Conservation (phyloP, 2,329 filamentous ascomycete genomes). For the Didymella glomerata region DNA sequence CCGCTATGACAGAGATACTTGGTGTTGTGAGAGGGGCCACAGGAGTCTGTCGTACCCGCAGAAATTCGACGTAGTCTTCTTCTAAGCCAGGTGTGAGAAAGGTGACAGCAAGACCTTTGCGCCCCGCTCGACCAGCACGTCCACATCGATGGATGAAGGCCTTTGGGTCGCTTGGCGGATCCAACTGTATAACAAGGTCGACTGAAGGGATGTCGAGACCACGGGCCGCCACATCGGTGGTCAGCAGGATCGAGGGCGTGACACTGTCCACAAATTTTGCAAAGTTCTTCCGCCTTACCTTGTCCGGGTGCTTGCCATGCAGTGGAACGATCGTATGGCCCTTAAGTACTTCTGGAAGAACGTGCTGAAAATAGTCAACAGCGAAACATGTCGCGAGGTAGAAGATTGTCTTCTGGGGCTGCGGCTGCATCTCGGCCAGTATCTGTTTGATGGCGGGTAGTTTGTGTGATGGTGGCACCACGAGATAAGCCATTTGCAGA, state of each 20-base stretch:
- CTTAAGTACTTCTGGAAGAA: slow-evolving; percentile 77
- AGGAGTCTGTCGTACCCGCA: slow-evolving; percentile 87
- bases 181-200: slow-evolving; percentile 88
- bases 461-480: slow-evolving; percentile 80
- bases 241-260: slow-evolving; percentile 81
- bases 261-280: slow-evolving; percentile 78
- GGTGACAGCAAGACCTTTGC: slow-evolving; percentile 82
- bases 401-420: slow-evolving; percentile 84
- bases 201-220: slow-evolving; percentile 92
- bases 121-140: slow-evolving; percentile 69
- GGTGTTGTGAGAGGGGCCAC: slow-evolving; percentile 71
- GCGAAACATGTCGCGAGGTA: slow-evolving; percentile 94
- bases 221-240: slow-evolving; percentile 89
- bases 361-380: slow-evolving; percentile 90
- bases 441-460: slow-evolving; percentile 77
- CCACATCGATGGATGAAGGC: slow-evolving; percentile 75
- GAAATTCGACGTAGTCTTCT: slow-evolving; percentile 87
- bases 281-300: slow-evolving; percentile 89
- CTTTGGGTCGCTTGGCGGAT: slow-evolving; percentile 87
- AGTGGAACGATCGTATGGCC: slow-evolving; percentile 77
- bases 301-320: slow-evolving; percentile 90
- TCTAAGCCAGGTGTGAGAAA: slow-evolving; percentile 85
- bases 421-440: slow-evolving; percentile 72
- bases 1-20: slow-evolving; percentile 63
- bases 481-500: slow-evolving; percentile 87